Percentiles rank a stretch among this genome's conserved stretches.
phyloP scores from a whole-genome alignment of 129 eudicot genomes.

The Dittrichia graveolens region DNA sequence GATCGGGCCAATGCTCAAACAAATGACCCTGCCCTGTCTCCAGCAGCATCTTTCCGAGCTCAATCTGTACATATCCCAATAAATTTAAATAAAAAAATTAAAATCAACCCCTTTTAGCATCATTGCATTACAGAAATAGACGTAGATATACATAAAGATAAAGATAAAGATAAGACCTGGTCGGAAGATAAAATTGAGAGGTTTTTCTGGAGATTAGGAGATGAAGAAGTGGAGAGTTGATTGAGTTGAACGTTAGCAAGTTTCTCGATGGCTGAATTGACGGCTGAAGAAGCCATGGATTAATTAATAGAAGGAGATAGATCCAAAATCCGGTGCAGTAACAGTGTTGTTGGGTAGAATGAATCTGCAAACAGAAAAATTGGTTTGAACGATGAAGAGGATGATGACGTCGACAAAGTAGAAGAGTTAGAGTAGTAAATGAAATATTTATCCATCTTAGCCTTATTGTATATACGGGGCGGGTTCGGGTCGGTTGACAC shows the following conservation, averaged over 20 bases:
- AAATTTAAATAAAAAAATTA: not conserved
- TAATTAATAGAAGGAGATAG: not conserved
- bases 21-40: conserved; percentile 76
- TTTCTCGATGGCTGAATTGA: conserved; percentile 45
- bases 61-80: conserved; percentile 41
- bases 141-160: not conserved
- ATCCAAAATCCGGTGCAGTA: conserved; percentile 7
- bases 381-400: not conserved
- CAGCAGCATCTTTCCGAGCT: conserved; percentile 71
- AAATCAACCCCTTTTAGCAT: not conserved
- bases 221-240: conserved; percentile 49
- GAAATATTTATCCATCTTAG: conserved; percentile 12
- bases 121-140: not conserved
- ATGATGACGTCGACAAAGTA: not conserved
- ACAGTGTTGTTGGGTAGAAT: conserved; percentile 8
- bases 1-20: conserved; percentile 87
- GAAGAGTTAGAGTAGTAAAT: not conserved
- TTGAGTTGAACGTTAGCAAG: conserved; percentile 54
- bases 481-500: not conserved
- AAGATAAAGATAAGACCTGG: conserved; percentile 46
- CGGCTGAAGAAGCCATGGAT: conserved; percentile 39
- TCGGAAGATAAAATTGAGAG: conserved; percentile 64
- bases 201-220: conserved; percentile 62
- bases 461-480: not conserved
- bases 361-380: not conserved